Percentiles rank a stretch among this genome's conserved stretches.
These are phyloP conservation scores for Aspergillus campestris DNA, from an alignment of 495 filamentous ascomycete genomes.

Conservation along the genomic window DNA sequence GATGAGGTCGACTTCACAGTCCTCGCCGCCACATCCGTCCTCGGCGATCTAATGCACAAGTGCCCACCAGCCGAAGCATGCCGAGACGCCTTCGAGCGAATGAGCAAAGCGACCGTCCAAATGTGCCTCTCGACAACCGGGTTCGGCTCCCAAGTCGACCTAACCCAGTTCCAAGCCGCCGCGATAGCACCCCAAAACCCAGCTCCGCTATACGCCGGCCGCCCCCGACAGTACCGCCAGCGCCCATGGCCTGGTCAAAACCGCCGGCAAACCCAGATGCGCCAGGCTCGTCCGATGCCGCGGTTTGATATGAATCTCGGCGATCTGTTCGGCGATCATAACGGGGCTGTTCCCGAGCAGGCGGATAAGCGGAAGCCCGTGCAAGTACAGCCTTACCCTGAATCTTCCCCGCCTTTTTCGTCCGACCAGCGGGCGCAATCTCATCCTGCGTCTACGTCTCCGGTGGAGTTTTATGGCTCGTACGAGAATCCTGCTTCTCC, in stretches of 20 bases:
- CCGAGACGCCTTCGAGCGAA: slow-evolving; percentile 88
- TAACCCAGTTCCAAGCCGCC: slow-evolving; percentile 14
- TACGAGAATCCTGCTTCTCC: slow-evolving; percentile 28
- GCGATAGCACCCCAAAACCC: slow-evolving; percentile 8
- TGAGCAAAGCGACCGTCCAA: slow-evolving; percentile 87
- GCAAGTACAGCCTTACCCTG: slow-evolving; percentile 18
- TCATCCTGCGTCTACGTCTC: slow-evolving; percentile 24
- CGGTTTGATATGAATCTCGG: slow-evolving; percentile 59
- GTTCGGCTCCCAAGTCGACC: slow-evolving; percentile 51
- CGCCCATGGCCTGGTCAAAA: slow-evolving; percentile 14
- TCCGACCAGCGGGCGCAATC: slow-evolving; percentile 19
- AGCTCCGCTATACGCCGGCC: slow-evolving; percentile 14
- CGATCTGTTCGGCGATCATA: slow-evolving; percentile 36
- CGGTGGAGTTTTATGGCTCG: slow-evolving; percentile 31
- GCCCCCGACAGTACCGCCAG: slow-evolving; percentile 17
- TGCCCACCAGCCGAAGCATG: slow-evolving; percentile 79
- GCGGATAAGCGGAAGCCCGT: slow-evolving; percentile 10
- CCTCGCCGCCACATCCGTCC: slow-evolving; percentile 84
- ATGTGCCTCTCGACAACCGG: slow-evolving; percentile 83
- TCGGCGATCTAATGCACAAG: slow-evolving; percentile 66
- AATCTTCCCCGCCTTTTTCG: slow-evolving; percentile 18
- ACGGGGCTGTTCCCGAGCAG: slow-evolving; percentile 15
- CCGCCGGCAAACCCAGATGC: slow-evolving; percentile 21
- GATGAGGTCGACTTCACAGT: slow-evolving; percentile 96
- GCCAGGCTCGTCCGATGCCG: slow-evolving; percentile 35